Evolutionary conservation across 2,329 filamentous ascomycete genomes (phyloP), one percentile per base, ranked within the genome.

Genomic region (Amesomyces nigricolor): DNA sequence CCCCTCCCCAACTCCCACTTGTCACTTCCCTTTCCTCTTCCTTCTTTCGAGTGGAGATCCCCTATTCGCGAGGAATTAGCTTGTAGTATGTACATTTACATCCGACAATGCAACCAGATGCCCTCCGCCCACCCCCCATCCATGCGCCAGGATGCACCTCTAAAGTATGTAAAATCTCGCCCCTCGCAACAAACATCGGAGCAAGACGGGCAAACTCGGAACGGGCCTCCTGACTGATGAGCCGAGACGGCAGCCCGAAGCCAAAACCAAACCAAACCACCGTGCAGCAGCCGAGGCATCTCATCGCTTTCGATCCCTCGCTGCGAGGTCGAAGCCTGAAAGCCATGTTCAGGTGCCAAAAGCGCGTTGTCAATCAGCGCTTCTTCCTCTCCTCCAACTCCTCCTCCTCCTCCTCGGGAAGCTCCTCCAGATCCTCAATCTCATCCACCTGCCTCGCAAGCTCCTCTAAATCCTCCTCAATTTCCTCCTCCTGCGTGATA

Each of bases 401-500:
- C 40, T 61, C 53, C 5, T 43, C 58, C 22, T 26, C 22, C 22
- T 26, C 22, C 22, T 26, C 22, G 22, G 22, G 22, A 26, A 26
- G 3, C 8, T 51, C 59, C 11, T 59, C 61, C 29, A 65, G 58
- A 13, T 54, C 19, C 8, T 66, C 66, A 4, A 67, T 64, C 10
- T 66, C 61, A 22, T 70, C 68, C n/a, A 68, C 68, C 4, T 71
- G 70, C 4, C 72, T 70, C 3, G 66, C 65, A 26, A 26, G 22
- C 42, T 73, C 70, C 58, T 75, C 73, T 30, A 78, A 65, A 22
- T 78, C 75, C 56, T 76, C 73, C 63, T 79, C 76, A 22, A 80
- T 73, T 63, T 77, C 76, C 65, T 82, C 79, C 4, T 65, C 70
- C 65, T 82, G 78, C 0, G 75, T 76, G 42, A 81, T 74, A 56